Conservation (phyloP, 1,284 basidiomycete genomes). For the Marasmius fiardii region DNA sequence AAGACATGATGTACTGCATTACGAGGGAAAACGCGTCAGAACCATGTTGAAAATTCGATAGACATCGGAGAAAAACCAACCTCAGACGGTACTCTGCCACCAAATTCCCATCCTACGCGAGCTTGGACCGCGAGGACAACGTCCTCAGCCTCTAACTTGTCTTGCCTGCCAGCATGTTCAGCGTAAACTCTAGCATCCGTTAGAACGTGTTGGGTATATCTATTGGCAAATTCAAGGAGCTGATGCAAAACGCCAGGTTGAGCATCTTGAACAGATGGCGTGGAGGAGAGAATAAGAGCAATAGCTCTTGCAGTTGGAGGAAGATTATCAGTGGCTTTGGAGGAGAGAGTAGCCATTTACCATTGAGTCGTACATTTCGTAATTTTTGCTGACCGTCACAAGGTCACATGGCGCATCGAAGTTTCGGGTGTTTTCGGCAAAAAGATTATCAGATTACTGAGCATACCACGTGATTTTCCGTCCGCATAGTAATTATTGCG, state of each 20-base stretch:
- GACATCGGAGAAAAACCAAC: slow-evolving; percentile 34
- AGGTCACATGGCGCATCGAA: no score
- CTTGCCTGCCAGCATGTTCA: slow-evolving; percentile 83
- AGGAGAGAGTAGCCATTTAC: slow-evolving; percentile 45
- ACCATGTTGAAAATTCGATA: slow-evolving; percentile 1
- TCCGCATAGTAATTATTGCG: neutral
- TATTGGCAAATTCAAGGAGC: slow-evolving; percentile 92
- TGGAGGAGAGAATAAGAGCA: slow-evolving; percentile 88
- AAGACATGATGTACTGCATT: slow-evolving; percentile 79
- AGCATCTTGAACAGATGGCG: slow-evolving; percentile 89
- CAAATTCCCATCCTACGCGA: slow-evolving; percentile 92
- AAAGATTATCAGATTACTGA: neutral
- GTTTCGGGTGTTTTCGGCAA: no score
- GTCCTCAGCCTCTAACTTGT: slow-evolving; percentile 88
- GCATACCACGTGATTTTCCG: neutral
- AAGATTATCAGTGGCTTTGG: slow-evolving; percentile 63
- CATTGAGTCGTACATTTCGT: neutral
- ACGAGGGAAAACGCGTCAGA: slow-evolving; percentile 8
- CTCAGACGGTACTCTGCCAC: slow-evolving; percentile 92
- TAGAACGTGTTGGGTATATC: slow-evolving; percentile 92
- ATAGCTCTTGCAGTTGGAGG: slow-evolving; percentile 92
- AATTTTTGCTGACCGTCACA: no score
- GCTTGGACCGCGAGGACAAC: slow-evolving; percentile 89
- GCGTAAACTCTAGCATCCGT: slow-evolving; percentile 90
- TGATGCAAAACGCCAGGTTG: slow-evolving; percentile 95